Conservation (phyloP, 2,329 filamentous ascomycete genomes). For the Ceratocystis papillata region DNA sequence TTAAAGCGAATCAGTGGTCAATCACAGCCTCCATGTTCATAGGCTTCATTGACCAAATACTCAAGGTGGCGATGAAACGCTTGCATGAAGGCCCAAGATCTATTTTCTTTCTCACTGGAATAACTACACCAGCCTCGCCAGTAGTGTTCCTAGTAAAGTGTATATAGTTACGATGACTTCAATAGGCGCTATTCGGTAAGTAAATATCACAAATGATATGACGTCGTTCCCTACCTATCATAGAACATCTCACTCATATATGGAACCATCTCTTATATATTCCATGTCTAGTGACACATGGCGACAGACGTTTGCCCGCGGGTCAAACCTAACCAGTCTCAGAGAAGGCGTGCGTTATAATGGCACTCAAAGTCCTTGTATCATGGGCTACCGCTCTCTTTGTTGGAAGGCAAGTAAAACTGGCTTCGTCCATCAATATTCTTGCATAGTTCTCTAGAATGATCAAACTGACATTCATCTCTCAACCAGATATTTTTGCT, state of each 20-base stretch:
- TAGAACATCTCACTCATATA: neutral
- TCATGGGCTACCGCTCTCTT: conserved; percentile 67
- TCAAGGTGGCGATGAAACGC: no score
- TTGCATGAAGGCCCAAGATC: no score
- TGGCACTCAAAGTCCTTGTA: conserved; percentile 50
- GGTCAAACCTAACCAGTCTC: conserved; percentile 49
- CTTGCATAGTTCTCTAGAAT: neutral
- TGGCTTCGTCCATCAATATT: neutral
- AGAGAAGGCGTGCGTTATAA: conserved; percentile 53
- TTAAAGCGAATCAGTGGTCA: no score
- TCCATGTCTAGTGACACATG: conserved; percentile 41
- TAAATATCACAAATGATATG: neutral
- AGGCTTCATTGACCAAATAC: no score
- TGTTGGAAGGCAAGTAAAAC: conserved; percentile 69
- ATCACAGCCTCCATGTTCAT: no score
- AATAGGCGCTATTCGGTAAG: conserved; percentile 14
- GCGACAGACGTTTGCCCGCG: conserved; percentile 50
- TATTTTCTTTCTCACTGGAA: neutral
- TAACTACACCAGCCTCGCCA: no score
- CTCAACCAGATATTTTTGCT: conserved; percentile 62
- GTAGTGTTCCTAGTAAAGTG: neutral
- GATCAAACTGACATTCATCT: neutral
- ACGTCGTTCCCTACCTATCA: neutral
- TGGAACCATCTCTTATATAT: no score
- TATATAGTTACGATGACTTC: neutral